These are phyloP conservation scores for Marasmius sp. DNA, from an alignment of 1,284 basidiomycete species.

Conservation along the genomic window DNA sequence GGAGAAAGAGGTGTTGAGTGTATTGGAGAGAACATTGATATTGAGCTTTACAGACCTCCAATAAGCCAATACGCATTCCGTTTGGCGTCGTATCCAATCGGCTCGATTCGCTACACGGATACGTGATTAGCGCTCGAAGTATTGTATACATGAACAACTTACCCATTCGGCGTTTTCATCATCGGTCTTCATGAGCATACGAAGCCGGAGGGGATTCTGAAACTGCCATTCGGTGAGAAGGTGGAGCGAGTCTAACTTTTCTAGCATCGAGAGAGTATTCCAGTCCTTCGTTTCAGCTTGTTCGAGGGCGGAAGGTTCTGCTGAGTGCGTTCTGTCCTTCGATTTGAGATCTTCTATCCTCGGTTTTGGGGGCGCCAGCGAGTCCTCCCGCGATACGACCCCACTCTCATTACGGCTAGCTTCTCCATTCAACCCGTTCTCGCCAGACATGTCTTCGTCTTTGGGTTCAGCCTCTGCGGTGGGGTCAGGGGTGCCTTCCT, in stretches of 20 bases:
- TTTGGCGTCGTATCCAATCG: slow-evolving; percentile 83
- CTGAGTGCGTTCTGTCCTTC: neutral
- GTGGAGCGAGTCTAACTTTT: slow-evolving; percentile 78
- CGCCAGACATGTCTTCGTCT: slow-evolving; percentile 1
- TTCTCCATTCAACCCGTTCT: neutral
- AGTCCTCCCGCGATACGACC: neutral
- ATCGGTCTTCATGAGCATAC: slow-evolving; percentile 73
- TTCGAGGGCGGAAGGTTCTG: slow-evolving; percentile 13
- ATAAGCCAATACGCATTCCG: slow-evolving; percentile 89
- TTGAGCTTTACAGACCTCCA: slow-evolving; percentile 52
- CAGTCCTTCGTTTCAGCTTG: slow-evolving; percentile 54
- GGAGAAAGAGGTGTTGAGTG: slow-evolving; percentile 6
- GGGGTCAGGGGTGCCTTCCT: slow-evolving; percentile 12
- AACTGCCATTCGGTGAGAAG: slow-evolving; percentile 80
- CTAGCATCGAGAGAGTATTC: slow-evolving; percentile 67
- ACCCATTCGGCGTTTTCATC: slow-evolving; percentile 78
- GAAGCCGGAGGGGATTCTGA: slow-evolving; percentile 65
- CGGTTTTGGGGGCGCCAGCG: slow-evolving; percentile 2
- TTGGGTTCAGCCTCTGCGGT: neutral
- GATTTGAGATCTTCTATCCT: neutral
- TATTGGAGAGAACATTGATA: neutral
- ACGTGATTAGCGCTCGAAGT: neutral
- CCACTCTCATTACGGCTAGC: neutral
- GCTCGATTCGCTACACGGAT: slow-evolving; percentile 72
- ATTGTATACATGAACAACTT: slow-evolving; percentile 24